Conservation (phyloP, 2,329 filamentous ascomycete genomes). For the Aspergillus niger region DNA sequence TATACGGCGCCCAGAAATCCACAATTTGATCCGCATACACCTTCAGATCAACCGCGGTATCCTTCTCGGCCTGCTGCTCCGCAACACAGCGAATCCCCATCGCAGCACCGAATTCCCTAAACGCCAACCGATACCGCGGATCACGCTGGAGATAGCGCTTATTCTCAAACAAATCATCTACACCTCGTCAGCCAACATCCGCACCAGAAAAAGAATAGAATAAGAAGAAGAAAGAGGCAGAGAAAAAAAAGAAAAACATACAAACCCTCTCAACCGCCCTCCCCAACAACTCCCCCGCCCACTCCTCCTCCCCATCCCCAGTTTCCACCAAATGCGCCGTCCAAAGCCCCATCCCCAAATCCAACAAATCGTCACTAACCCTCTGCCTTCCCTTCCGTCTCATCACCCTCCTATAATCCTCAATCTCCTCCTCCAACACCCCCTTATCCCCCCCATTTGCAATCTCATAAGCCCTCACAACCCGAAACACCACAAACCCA, state of each 20-base stretch:
- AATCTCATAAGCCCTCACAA: slow-evolving; percentile 50
- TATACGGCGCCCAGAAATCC: slow-evolving; percentile 42
- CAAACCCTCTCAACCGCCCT: slow-evolving; percentile 42
- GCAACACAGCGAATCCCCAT: slow-evolving; percentile 51
- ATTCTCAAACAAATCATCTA: slow-evolving; percentile 41
- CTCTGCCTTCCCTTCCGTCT: slow-evolving; percentile 46
- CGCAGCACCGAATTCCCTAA: slow-evolving; percentile 58
- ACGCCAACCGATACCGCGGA: slow-evolving; percentile 49
- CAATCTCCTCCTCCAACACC: slow-evolving; percentile 53
- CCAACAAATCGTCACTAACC: slow-evolving; percentile 54
- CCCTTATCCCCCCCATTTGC: slow-evolving; percentile 16
- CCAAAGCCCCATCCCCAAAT: slow-evolving; percentile 63
- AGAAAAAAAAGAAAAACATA: slow-evolving; percentile 20
- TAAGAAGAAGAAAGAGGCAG: not conserved
- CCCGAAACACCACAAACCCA: slow-evolving; percentile 54
- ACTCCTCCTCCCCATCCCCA: slow-evolving; percentile 45
- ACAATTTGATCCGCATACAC: slow-evolving; percentile 39
- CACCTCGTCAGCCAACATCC: not conserved
- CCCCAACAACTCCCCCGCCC: slow-evolving; percentile 47
- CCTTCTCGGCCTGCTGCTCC: slow-evolving; percentile 37
- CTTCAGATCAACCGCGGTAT: slow-evolving; percentile 33
- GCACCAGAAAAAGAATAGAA: no score
- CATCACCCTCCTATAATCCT: slow-evolving; percentile 55
- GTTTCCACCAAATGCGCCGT: slow-evolving; percentile 52
- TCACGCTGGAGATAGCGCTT: slow-evolving; percentile 39